Conservation (phyloP, 1,284 basidiomycete species). For the Boletellus dicymbophilus region DNA sequence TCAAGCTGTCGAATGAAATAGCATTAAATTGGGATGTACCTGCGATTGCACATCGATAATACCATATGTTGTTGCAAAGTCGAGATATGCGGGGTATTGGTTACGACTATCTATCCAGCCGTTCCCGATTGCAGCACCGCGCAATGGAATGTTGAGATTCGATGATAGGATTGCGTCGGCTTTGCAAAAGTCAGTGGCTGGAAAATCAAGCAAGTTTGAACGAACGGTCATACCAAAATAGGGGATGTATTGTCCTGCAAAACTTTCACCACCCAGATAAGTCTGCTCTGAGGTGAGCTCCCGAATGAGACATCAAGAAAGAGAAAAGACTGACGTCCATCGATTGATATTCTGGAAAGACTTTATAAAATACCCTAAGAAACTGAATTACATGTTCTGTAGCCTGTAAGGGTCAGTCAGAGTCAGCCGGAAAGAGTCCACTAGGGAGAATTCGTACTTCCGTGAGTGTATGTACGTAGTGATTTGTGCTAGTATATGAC, state of each 20-base stretch:
- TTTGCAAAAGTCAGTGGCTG: conserved; percentile 32
- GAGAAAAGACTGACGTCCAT: conserved; percentile 75
- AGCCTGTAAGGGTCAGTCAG: conserved; percentile 50
- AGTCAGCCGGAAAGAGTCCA: background rate
- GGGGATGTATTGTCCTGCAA: conserved; percentile 99
- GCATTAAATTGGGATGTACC: conserved; percentile 40
- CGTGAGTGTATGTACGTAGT: conserved; percentile 79
- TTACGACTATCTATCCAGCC: conserved; percentile 92
- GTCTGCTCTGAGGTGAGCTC: conserved; percentile 54
- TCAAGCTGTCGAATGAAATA: background rate
- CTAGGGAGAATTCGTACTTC: conserved; percentile 52
- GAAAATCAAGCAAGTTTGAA: background rate
- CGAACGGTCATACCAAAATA: conserved; percentile 70
- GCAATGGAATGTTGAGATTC: conserved; percentile 56
- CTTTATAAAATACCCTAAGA: conserved; percentile 81
- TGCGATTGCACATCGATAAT: conserved; percentile 76
- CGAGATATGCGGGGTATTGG: conserved; percentile 91
- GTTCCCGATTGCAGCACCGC: conserved; percentile 92
- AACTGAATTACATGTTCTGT: conserved; percentile 84
- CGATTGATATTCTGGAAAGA: conserved; percentile 87
- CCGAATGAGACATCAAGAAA: conserved; percentile 8
- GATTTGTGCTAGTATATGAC: conserved; percentile 86
- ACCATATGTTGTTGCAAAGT: conserved; percentile 83
- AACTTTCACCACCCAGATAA: conserved; percentile 92
- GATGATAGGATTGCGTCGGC: conserved; percentile 82